phyloP scores from a whole-genome alignment of 1,284 basidiomycete species.

The Austroboletus niveus region DNA sequence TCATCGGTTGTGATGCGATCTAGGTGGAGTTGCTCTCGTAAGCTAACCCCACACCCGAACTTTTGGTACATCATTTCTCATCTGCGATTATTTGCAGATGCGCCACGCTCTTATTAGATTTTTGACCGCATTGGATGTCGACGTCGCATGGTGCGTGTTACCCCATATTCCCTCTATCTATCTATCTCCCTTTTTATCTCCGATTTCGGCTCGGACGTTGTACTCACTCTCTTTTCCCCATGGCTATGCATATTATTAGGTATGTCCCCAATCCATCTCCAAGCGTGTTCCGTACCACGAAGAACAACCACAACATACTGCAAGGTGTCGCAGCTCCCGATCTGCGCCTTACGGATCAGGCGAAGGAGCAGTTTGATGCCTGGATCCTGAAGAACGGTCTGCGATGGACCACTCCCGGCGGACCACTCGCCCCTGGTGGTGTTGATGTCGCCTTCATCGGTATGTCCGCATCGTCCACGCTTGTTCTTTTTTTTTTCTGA shows the following conservation, averaged over 20 bases:
- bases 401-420: slow-evolving; percentile 79
- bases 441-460: slow-evolving; percentile 86
- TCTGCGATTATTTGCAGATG: slow-evolving; percentile 53
- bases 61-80: slow-evolving; percentile 17
- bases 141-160: slow-evolving; percentile 68
- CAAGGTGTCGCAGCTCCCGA: slow-evolving; percentile 80
- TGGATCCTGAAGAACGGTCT: slow-evolving; percentile 85
- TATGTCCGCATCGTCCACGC: slow-evolving; percentile 25
- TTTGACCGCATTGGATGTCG: slow-evolving; percentile 73
- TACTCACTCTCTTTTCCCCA: not conserved
- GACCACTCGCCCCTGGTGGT: slow-evolving; percentile 72
- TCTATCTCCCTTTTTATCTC: slow-evolving; percentile 6
- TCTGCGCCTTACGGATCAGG: slow-evolving; percentile 70
- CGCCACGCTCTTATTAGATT: slow-evolving; percentile 86
- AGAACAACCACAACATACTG: slow-evolving; percentile 89
- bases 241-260: slow-evolving; percentile 45
- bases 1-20: slow-evolving; percentile 20
- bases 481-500: slow-evolving; percentile 7
- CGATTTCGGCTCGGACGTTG: slow-evolving; percentile 2
- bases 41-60: slow-evolving; percentile 27
- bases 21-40: slow-evolving; percentile 85
- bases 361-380: slow-evolving; percentile 78
- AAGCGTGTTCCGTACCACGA: slow-evolving; percentile 84
- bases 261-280: slow-evolving; percentile 86
- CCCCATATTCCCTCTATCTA: not conserved